phyloP scores from a whole-genome alignment of 495 filamentous ascomycete genomes.

The Neohortaea acidophila region DNA sequence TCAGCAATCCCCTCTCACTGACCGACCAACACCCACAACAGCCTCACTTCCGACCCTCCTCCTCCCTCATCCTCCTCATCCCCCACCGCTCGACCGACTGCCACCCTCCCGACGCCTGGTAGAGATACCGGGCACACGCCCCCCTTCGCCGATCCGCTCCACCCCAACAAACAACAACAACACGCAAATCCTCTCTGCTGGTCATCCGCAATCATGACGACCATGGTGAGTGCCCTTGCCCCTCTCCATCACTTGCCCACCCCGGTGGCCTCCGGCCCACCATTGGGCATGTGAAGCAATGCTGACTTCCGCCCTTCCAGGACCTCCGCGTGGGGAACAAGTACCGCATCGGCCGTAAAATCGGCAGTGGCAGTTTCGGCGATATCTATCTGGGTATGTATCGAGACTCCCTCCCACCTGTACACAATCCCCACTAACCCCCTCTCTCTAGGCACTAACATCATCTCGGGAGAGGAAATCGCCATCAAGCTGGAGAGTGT shows the following conservation, averaged over 20 bases:
- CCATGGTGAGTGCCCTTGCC: constrained; percentile 22
- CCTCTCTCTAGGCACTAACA: constrained; percentile 74
- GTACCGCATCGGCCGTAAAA: constrained; percentile 99
- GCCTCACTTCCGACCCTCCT: not conserved
- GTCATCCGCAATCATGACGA: constrained; percentile 18
- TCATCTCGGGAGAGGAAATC: constrained; percentile 99
- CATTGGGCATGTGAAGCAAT: too few species aligned
- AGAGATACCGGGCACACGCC: constrained; percentile 11
- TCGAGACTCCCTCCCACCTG: not conserved
- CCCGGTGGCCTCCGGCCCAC: too few species aligned
- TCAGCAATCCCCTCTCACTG: not conserved
- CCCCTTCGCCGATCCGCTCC: too few species aligned
- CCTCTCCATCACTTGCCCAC: too few species aligned
- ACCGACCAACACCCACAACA: not conserved
- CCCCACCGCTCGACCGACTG: not conserved
- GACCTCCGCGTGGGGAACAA: constrained; percentile 99
- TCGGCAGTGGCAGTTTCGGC: constrained; percentile 95
- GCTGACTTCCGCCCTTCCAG: too few species aligned
- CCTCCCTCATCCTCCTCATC: constrained; percentile 1
- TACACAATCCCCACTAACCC: constrained; percentile 11
- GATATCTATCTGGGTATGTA: constrained; percentile 88
- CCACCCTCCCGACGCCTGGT: constrained; percentile 5
- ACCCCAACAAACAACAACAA: too few species aligned
- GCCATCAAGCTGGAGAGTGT: constrained; percentile 99
- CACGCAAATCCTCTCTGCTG: too few species aligned